These are phyloP conservation scores for Aspergillus sclerotioniger DNA, from an alignment of 495 filamentous ascomycete species.

Conservation along the genomic window DNA sequence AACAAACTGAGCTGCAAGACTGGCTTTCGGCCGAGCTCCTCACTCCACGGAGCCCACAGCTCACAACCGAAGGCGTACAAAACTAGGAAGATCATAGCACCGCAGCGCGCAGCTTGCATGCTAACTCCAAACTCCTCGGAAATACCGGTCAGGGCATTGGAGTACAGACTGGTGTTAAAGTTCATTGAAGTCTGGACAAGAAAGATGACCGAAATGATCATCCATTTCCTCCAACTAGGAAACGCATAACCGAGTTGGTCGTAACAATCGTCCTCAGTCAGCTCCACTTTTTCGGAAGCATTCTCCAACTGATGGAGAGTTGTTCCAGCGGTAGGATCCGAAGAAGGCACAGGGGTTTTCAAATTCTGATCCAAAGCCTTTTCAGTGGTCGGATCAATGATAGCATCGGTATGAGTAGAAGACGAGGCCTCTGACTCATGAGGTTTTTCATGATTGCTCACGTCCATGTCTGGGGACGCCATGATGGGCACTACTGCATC, in stretches of 20 bases:
- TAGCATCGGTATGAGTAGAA: constrained; percentile 33
- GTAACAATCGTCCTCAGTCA: constrained; percentile 58
- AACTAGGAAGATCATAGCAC: constrained; percentile 59
- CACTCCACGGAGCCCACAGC: constrained; percentile 66
- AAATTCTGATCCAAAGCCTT: constrained; percentile 21
- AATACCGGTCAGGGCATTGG: constrained; percentile 51
- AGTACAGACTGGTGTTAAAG: constrained; percentile 57
- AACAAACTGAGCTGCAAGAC: constrained; percentile 55
- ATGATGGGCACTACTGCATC: constrained; percentile 8
- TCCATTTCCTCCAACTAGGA: constrained; percentile 54
- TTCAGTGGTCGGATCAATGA: constrained; percentile 25
- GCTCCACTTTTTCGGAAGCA: constrained; percentile 36
- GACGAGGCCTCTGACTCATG: constrained; percentile 37
- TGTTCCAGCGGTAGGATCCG: constrained; percentile 12
- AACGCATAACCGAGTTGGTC: constrained; percentile 56
- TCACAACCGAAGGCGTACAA: constrained; percentile 65
- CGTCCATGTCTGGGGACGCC: constrained; percentile 21
- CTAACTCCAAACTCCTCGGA: constrained; percentile 48
- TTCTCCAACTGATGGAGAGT: constrained; percentile 31
- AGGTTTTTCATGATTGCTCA: constrained; percentile 26
- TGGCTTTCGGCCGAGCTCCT: constrained; percentile 58
- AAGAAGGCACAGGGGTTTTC: constrained; percentile 13
- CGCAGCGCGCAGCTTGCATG: constrained; percentile 51
- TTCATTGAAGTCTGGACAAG: constrained; percentile 58
- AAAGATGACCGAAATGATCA: constrained; percentile 60